Base-by-base conservation (phyloP, 495 filamentous ascomycete species). In the Hapsidospora chrysogenum region DNA sequence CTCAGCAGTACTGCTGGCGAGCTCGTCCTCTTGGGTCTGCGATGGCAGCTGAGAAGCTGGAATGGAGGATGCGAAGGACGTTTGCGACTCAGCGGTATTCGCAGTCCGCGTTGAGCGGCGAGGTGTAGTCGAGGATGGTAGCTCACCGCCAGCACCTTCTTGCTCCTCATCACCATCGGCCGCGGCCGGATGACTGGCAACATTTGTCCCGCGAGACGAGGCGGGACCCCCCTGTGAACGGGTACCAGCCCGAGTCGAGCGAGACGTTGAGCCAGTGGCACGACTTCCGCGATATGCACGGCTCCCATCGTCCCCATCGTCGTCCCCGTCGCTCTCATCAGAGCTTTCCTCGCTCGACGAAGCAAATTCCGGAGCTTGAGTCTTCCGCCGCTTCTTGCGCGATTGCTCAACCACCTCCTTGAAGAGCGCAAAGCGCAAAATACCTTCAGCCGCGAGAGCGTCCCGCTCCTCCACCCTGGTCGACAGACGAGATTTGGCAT, bases 381-480 rank as follows among this genome's bases (percentile, higher is more conserved):
- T 74, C 34, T 68, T 68, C 14, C 77, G 63, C 16, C 72, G 60
- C 41, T 76, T 76, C 61, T 85, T 87, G 40, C 75, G 69, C 29
- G 85, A 80, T 51, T 85, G 82, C 52, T 89, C 81, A 15, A 93
- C 62, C 13, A 99, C 76, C 60, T 99, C 89, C 54, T 99, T 99
- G 70, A 96, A 99, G 37, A 99, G 73, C 13, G 89, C 89, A 50
- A 94, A 99, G 17, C 89, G 72, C 25, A 99, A 62, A 45, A 99
- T 92, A 13, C 73, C 64, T 50, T 99, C 87, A 9, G 89, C 89
- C 33, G 82, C 74, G 33, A 83, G 61, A 4, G 86, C 86, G 55
- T 99, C 89, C 34, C 76, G 74, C 49, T 92, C 78, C 31, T 96
- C 89, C 1, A 99, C 89, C n/a, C 82, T 66, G 46, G 77, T 87